phyloP scores from a whole-genome alignment of 352 stramenopile genomes.

The Globisporangium emineosum region DNA sequence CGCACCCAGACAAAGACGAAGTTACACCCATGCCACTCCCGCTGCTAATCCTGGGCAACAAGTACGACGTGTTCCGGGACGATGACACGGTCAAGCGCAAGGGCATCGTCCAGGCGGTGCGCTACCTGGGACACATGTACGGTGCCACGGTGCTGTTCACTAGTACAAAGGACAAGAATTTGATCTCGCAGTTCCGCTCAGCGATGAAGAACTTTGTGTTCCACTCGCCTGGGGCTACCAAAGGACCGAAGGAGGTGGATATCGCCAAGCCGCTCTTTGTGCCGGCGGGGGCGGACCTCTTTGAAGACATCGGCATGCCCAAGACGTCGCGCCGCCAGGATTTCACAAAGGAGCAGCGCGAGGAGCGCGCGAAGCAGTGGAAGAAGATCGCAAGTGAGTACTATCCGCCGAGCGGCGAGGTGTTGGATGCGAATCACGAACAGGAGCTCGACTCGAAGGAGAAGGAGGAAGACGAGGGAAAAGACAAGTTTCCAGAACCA shows the following conservation, averaged over 20 bases:
- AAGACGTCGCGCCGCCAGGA: conserved; percentile 51
- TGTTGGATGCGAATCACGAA: conserved; percentile 24
- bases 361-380: conserved; percentile 69
- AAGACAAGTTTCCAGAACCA: conserved; percentile 56
- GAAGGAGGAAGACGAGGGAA: conserved; percentile 23
- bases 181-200: conserved; percentile 61
- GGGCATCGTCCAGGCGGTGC: conserved; percentile 75
- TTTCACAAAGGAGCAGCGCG: conserved; percentile 45
- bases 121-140: conserved; percentile 85
- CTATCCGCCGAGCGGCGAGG: conserved; percentile 43
- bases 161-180: conserved; percentile 83
- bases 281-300: conserved; percentile 61
- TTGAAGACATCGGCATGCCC: conserved; percentile 72
- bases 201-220: conserved; percentile 71
- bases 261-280: conserved; percentile 67
- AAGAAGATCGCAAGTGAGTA: conserved; percentile 64
- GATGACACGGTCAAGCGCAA: conserved; percentile 87
- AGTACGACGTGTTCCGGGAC: conserved; percentile 87
- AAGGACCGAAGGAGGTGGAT: conserved; percentile 64
- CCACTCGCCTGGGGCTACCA: conserved; percentile 31
- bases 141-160: conserved; percentile 86
- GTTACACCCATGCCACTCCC: conserved; percentile 73
- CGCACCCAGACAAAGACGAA: conserved; percentile 72
- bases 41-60: conserved; percentile 85
- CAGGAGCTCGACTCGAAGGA: conserved; percentile 27